These are phyloP conservation scores for Obelidium mucronatum DNA, from an alignment of 192 early-diverging fungal species.

Conservation along the genomic window DNA sequence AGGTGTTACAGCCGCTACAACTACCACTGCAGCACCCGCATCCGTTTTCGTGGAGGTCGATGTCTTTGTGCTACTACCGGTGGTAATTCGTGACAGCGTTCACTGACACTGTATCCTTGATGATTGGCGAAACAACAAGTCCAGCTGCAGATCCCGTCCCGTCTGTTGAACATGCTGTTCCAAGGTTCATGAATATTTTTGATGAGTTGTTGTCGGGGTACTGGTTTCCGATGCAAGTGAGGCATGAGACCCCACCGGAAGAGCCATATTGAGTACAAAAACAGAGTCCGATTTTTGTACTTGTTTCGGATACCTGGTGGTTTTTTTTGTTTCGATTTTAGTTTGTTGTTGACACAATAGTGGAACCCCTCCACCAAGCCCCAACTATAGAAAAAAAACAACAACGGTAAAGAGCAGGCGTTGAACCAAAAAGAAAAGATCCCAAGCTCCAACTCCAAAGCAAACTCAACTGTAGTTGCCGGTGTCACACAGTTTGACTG, in stretches of 20 bases:
- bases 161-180: not conserved
- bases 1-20: not conserved
- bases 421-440: too few relatives aligned
- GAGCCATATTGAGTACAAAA: slow-evolving; percentile 26
- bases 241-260: slow-evolving; percentile 1
- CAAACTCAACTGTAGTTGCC: not conserved
- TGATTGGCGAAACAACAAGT: not conserved
- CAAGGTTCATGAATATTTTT: not conserved
- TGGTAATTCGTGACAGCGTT: not conserved
- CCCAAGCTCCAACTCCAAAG: not conserved
- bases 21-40: not conserved
- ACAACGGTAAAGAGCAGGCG: not conserved
- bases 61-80: not conserved
- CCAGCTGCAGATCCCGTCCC: not conserved
- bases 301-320: not conserved
- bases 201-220: not conserved
- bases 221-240: slow-evolving; percentile 17
- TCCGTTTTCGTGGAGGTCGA: not conserved
- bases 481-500: not conserved
- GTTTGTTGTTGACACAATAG: not conserved
- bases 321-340: not conserved
- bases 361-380: not conserved
- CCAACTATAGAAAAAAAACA: not conserved
- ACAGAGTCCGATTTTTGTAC: not conserved
- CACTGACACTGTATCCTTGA: not conserved